phyloP scores from a whole-genome alignment of 2,329 filamentous ascomycete genomes.

The Cercospora beticola region DNA sequence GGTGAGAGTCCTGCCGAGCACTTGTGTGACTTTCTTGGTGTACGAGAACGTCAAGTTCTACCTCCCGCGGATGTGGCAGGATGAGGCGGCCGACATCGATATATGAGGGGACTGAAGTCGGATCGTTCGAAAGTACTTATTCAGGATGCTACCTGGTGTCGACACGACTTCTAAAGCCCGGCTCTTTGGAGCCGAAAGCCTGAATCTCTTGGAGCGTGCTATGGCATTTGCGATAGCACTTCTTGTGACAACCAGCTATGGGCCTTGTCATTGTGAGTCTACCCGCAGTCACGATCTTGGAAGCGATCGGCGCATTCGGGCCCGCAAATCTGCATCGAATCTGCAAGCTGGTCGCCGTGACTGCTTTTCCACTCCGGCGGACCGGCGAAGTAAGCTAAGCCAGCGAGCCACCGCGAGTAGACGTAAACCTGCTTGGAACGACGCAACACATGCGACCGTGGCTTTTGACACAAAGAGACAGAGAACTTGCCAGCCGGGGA shows the following conservation, averaged over 20 bases:
- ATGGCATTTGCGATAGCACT: neutral
- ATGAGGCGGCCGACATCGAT: slow-evolving; percentile 10
- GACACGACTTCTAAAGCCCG: neutral
- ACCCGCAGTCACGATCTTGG: neutral
- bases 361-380: too few relatives aligned
- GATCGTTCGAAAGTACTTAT: neutral
- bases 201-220: neutral
- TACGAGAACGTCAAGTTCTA: slow-evolving; percentile 90
- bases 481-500: too few relatives aligned
- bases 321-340: too few relatives aligned
- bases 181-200: neutral
- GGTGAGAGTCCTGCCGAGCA: slow-evolving; percentile 87
- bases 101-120: neutral
- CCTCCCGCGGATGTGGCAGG: slow-evolving; percentile 48
- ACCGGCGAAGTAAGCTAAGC: too few relatives aligned
- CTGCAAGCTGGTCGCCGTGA: too few relatives aligned
- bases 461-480: too few relatives aligned
- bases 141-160: neutral
- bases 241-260: neutral
- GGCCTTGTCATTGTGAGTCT: neutral
- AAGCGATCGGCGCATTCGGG: too few relatives aligned
- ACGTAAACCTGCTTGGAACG: too few relatives aligned
- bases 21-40: slow-evolving; percentile 93
- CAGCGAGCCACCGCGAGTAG: too few relatives aligned
- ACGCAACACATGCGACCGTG: too few relatives aligned